phyloP scores from a whole-genome alignment of 768 basidiomycete species.

The Russula brevipes region DNA sequence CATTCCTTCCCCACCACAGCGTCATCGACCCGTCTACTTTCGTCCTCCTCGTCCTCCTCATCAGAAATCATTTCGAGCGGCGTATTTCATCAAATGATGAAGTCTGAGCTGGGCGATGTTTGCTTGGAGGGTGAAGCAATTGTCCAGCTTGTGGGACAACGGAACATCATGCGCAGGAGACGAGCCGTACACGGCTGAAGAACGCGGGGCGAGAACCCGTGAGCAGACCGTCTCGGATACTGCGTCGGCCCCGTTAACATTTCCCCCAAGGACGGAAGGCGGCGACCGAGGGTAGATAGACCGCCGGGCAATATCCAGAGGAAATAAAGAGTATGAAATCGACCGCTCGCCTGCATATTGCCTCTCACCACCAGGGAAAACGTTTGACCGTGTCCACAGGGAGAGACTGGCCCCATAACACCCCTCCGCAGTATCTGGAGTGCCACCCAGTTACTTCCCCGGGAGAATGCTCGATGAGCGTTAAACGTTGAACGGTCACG shows the following conservation, averaged over 20 bases:
- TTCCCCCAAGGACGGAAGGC: neutral
- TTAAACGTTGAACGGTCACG: too few species aligned
- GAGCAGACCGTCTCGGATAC: neutral
- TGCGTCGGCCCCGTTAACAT: neutral
- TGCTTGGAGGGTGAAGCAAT: neutral
- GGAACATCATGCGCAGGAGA: neutral
- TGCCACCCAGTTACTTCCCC: too few species aligned
- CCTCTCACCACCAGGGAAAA: neutral
- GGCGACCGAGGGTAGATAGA: neutral
- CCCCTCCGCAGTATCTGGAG: too few species aligned
- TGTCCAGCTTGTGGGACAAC: neutral
- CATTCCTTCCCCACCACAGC: conserved; percentile 1
- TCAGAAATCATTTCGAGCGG: neutral
- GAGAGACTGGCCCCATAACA: neutral
- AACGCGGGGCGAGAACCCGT: neutral
- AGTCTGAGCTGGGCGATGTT: neutral
- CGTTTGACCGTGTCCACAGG: neutral
- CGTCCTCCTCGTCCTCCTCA: neutral
- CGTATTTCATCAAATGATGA: neutral
- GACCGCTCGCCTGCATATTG: neutral
- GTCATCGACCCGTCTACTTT: neutral
- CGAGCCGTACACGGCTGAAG: neutral
- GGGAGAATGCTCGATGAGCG: too few species aligned
- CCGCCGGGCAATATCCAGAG: neutral
- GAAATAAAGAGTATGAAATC: neutral